phyloP scores from a whole-genome alignment of 768 basidiomycete genomes.

The Thelephora ganbajun region DNA sequence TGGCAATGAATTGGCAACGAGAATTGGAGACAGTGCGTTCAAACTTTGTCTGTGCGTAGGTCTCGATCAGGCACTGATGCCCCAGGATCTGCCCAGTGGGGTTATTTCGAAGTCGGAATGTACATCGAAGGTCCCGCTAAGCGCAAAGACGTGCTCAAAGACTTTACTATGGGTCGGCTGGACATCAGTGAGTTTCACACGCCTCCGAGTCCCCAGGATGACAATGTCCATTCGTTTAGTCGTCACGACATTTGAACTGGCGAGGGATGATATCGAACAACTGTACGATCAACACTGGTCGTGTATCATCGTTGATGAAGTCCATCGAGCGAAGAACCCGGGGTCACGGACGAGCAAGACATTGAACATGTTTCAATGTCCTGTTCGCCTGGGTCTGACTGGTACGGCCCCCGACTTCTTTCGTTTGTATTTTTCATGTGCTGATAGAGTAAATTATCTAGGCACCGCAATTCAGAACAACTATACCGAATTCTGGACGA shows the following conservation, averaged over 20 bases:
- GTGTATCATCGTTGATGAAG: conserved; percentile 77
- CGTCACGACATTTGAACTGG: conserved; percentile 68
- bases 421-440: background rate
- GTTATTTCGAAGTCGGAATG: conserved; percentile 78
- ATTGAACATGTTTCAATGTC: conserved; percentile 54
- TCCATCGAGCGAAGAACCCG: conserved; percentile 79
- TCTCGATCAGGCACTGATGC: background rate
- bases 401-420: conserved; percentile 36
- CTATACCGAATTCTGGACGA: conserved; percentile 84
- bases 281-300: conserved; percentile 61
- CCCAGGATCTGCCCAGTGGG: conserved; percentile 48
- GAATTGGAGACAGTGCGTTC: conserved; percentile 65
- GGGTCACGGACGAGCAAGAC: conserved; percentile 50
- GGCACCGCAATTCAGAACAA: conserved; percentile 68
- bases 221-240: conserved; percentile 29
- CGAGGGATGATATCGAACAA: conserved; percentile 52
- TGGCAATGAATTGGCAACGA: conserved; percentile 80
- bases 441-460: conserved; percentile 4
- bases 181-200: conserved; percentile 54
- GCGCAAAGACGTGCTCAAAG: conserved; percentile 41
- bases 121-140: conserved; percentile 43
- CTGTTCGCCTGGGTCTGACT: conserved; percentile 69
- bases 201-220: background rate
- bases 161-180: conserved; percentile 71
- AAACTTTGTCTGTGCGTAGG: background rate